Evolutionary conservation across 768 basidiomycete species (phyloP), one percentile per base, ranked within the genome.

Genomic region (Mrakia frigida): DNA sequence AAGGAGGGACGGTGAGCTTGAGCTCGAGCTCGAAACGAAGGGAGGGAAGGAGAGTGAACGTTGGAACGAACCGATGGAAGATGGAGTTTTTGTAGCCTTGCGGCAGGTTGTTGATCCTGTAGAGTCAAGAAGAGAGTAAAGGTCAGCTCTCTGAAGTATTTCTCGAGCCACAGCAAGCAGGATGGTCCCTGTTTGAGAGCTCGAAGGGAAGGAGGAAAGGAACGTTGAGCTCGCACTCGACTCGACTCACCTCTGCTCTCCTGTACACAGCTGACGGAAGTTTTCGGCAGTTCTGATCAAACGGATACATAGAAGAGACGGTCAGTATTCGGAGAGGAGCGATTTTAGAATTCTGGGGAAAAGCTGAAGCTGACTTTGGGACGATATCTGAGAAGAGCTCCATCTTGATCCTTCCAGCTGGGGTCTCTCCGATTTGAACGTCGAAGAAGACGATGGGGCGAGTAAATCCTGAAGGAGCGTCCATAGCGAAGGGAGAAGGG

Each of bases 381-480:
- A 92, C 93, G 74, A 96, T 90, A 81, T 99, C 97, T 77, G 90
- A 92, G 84, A 96, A 98, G 25, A 99, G 86, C 83, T 99, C 96
- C 90, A 99, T 96, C 85, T 98, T 98, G 80, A 99, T 87, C 43
- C 97, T 86, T 23, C 95, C 96, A 4, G 93, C 93, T 43, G 93
- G 92, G 0, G 94, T 98, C 85, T 98, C 96, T 61, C 97, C 97
- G 69, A 99, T 98, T 69, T 92, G 89, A 77, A 98, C 86, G 82
- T 99, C 97, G 89, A 99, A 95, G 83, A 99, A 99, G 74, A 97
- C 94, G 67, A 99, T 86, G 0, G 97, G 96, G 25, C 96, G 67
- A 6, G 77, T 78, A 10, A 70, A 56, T 67, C 77, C 77, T 31
- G 76, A 70, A n/a, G 76, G 76, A 33, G 76, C 63, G 63, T 77